Conservation (phyloP, 768 basidiomycete genomes). For the Boletus rubroflammeus region DNA sequence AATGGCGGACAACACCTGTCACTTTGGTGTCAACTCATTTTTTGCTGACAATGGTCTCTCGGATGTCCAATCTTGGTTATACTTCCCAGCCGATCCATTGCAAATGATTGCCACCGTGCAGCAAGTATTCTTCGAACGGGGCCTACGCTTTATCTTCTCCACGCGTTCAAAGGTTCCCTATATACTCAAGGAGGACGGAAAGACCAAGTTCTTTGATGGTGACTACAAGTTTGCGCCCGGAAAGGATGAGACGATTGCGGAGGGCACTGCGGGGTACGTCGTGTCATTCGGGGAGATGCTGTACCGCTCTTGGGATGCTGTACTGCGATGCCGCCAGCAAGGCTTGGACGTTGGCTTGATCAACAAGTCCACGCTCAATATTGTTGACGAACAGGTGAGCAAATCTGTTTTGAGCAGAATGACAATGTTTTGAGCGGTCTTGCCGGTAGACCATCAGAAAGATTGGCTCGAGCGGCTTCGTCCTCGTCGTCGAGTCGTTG, state of each 20-base stretch:
- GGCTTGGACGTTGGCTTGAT: constrained; percentile 81
- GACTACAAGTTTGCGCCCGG: constrained; percentile 79
- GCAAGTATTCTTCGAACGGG: constrained; percentile 78
- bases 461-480: constrained; percentile 71
- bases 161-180: constrained; percentile 88
- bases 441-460: constrained; percentile 52
- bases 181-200: constrained; percentile 74
- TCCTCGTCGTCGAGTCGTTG: constrained; percentile 80
- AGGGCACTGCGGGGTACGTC: constrained; percentile 78
- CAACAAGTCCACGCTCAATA: constrained; percentile 81
- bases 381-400: constrained; percentile 74
- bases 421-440: not conserved
- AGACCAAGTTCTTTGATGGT: constrained; percentile 59
- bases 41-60: constrained; percentile 86
- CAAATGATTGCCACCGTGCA: constrained; percentile 79
- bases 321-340: constrained; percentile 63
- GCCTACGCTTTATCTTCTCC: constrained; percentile 83
- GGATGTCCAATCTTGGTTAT: constrained; percentile 74
- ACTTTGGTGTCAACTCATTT: constrained; percentile 79
- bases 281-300: constrained; percentile 87
- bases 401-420: not conserved
- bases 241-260: constrained; percentile 77
- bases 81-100: constrained; percentile 82
- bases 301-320: constrained; percentile 81
- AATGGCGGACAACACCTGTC: constrained; percentile 59